Evolutionary conservation across 2,329 filamentous ascomycete genomes (phyloP).

Genomic region (Myriosclerotinia curreyana): DNA sequence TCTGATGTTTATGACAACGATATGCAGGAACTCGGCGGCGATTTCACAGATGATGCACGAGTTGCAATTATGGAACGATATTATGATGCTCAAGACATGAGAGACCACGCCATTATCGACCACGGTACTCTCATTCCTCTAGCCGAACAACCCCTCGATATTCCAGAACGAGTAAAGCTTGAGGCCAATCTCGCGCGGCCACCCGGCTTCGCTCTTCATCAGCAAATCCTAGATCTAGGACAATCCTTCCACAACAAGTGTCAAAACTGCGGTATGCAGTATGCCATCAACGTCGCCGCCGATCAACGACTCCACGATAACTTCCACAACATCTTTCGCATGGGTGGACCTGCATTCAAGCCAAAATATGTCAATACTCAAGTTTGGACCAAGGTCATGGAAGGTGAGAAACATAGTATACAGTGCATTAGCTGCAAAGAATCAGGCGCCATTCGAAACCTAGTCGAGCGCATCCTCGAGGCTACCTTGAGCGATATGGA

Average conservation of each 20-base stretch:
- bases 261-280: constrained; percentile 26
- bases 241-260: constrained; percentile 22
- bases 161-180: constrained; percentile 12
- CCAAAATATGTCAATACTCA: constrained; percentile 4
- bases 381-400: constrained; percentile 13
- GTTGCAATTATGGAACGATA: background rate
- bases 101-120: constrained; percentile 10
- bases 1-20: constrained; percentile 9
- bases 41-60: constrained; percentile 10
- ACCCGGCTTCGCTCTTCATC: constrained; percentile 3
- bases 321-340: constrained; percentile 19
- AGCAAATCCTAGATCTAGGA: constrained; percentile 27
- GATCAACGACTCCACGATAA: constrained; percentile 25
- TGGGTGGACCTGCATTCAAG: background rate
- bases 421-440: constrained; percentile 8
- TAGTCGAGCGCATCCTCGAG: constrained; percentile 12
- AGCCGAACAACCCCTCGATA: background rate
- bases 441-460: constrained; percentile 1
- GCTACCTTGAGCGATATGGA: constrained; percentile 18
- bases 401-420: constrained; percentile 2
- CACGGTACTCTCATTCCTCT: constrained; percentile 5
- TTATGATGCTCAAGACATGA: constrained; percentile 17
- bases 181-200: constrained; percentile 1
- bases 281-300: constrained; percentile 21
- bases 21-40: constrained; percentile 10